Percentiles rank a stretch among this genome's conserved stretches.
phyloP scores from a whole-genome alignment of 208 protist genomes.

The Trichomonas tenax region DNA sequence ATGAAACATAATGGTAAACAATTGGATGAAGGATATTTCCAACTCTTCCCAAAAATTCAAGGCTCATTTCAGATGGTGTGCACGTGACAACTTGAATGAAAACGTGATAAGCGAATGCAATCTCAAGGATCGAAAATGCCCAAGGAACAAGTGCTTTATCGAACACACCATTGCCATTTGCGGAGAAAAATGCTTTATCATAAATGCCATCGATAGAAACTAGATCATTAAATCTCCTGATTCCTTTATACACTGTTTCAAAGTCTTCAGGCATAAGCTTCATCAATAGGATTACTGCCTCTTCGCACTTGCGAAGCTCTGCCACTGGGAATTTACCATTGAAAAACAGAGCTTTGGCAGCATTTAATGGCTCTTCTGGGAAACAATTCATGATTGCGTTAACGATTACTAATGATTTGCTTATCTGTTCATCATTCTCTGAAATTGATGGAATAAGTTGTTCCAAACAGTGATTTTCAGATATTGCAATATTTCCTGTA shows the following conservation, averaged over 20 bases:
- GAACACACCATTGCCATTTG: neutral
- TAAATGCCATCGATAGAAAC: neutral
- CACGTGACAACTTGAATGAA: neutral
- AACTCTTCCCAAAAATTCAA: neutral
- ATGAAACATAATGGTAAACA: neutral
- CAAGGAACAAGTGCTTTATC: neutral
- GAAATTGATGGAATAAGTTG: neutral
- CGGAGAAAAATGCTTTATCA: neutral
- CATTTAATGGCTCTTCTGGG: neutral
- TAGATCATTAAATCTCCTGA: neutral
- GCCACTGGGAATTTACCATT: neutral
- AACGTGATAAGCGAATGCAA: neutral
- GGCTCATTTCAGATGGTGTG: neutral
- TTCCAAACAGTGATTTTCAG: neutral
- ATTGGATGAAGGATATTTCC: neutral
- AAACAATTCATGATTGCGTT: neutral
- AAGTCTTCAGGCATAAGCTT: neutral
- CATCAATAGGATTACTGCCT: neutral
- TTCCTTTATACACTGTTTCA: neutral
- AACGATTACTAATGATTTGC: neutral
- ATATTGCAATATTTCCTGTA: neutral
- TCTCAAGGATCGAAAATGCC: neutral
- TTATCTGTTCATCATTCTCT: neutral
- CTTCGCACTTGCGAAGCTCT: neutral
- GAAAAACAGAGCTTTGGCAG: neutral